Evolutionary conservation across 164 flowering plant species (phyloP), one percentile per base, ranked within the genome.

Genomic region (Aristolochia californica): DNA sequence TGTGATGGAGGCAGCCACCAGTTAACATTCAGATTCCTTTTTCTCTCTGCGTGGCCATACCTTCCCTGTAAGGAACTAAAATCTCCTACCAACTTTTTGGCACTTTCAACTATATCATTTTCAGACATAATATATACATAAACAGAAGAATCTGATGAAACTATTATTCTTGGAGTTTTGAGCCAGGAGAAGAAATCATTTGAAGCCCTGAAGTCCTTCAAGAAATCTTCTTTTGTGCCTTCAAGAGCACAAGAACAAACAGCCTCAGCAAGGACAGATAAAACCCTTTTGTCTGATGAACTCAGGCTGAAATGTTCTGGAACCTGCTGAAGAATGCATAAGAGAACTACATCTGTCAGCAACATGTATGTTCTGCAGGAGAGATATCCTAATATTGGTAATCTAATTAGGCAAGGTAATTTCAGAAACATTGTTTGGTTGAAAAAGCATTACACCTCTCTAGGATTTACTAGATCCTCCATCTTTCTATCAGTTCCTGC

Each of bases 241-340:
- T 83, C 85, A 62, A 89, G 77, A 66, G 77, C 83, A 67, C 68
- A 72, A 24, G 64, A 67, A 74, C 88, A 85, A 65, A 87, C 64
- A 69, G 74, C 96, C 71, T 93, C 96, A 18, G 91, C 91, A 67
- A 93, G 77, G 56, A 65, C 68, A 63, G 90, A 79, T 65, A 89
- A 75, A 59, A 77, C 72, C 22, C 57, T 40, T 65, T 72, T 84
- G 64, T 84, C 86, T 5, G 93, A 74, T 22, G 96, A 82, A 70
- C 82, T 79, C 62, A 89, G 63, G 30, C 74, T 54, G 72, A 79
- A 80, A 56, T 72, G 73, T 27, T 69, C 45, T 59, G 84, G 65
- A 65, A 80, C 88, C 98, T 88, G 93, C 80, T 61, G 66, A 81
- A 66, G 82, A 79, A 85, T 70, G 75, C 77, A 83, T 59, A 77